These are phyloP conservation scores for Camellia sinensis DNA, from an alignment of 148 eudicot species.

Conservation along the genomic window DNA sequence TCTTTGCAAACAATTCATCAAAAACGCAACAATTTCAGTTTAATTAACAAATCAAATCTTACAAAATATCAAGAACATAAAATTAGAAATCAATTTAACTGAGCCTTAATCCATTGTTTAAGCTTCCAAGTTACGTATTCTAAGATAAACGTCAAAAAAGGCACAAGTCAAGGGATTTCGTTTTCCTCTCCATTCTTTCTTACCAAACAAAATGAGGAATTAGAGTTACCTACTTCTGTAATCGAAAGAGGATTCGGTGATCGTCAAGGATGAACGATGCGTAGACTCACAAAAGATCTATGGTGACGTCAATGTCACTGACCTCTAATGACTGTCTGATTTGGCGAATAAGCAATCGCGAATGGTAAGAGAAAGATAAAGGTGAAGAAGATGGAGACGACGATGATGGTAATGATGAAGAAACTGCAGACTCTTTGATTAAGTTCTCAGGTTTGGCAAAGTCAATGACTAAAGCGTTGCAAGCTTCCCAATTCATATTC, in stretches of 20 bases:
- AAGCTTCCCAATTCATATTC: constrained; percentile 82
- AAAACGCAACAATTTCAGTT: neutral
- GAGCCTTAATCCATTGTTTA: neutral
- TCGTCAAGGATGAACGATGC: constrained; percentile 63
- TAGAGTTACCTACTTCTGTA: constrained; percentile 72
- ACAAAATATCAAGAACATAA: neutral
- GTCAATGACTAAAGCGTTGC: constrained; percentile 71
- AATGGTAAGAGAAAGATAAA: constrained; percentile 39
- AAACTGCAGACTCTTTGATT: constrained; percentile 36
- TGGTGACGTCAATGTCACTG: constrained; percentile 70
- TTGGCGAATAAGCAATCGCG: constrained; percentile 58
- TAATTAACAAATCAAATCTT: neutral
- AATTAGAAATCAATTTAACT: neutral
- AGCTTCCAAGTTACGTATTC: neutral
- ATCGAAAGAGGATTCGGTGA: constrained; percentile 76
- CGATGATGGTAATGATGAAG: constrained; percentile 27
- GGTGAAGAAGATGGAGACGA: too few relatives aligned
- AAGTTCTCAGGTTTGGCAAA: constrained; percentile 81
- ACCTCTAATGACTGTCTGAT: constrained; percentile 54
- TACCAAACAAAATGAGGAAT: neutral
- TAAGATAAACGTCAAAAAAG: neutral
- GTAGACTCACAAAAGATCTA: constrained; percentile 52
- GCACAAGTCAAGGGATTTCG: neutral
- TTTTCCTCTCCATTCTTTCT: neutral
- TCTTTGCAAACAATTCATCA: constrained; percentile 37